Evolutionary conservation across 75 land plant species (phyloP), one percentile per base, ranked within the genome.

Genomic region (Pinus albicaulis): DNA sequence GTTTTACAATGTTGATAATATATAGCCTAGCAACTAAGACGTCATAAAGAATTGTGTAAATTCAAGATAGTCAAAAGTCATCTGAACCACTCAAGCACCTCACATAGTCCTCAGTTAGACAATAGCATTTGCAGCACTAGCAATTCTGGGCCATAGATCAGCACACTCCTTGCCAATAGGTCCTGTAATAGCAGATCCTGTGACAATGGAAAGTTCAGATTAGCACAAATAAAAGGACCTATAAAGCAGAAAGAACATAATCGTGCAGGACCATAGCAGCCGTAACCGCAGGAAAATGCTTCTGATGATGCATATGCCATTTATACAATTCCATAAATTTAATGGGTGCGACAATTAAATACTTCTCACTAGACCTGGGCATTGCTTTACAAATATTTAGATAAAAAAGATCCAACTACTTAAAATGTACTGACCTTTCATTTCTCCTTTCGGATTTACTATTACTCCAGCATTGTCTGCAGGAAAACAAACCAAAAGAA

Each of bases 401-500:
- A 48, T 10, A 48, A 48, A 10, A 10, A 48, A 10, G 3, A 11
- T 48, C 12, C 12, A 48, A 48, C 53, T 11, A 48, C 53, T 48
- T 48, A 48, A 10, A 44, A 44, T 44, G 1, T 48, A 48, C 53
- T 48, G 12, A 89, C 91, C 91, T 82, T 89, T 89, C 91, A 89
- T 89, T 77, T 89, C 91, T 38, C 91, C 91, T 74, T 88, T 88
- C 8, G 90, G 90, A 60, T 88, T 88, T 41, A 88, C 90, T 61
- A 88, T 88, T 5, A 89, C 91, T 25, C 91, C 91, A 62, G 91
- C 91, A 86, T 89, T 89, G 81, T 89, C 91, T 89, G 85, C 66
- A 59, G 3, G 8, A 78, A 53, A 24, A 7, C 55, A 55, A 12
- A 5, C 10, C 58, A 36, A 68, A 19, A 25, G 1, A 61, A 61